A percentile compares a stretch with the other conserved stretches of the same genome.
phyloP scores from a whole-genome alignment of 2,329 filamentous ascomycete genomes.

The Tolypocladium tundrense region DNA sequence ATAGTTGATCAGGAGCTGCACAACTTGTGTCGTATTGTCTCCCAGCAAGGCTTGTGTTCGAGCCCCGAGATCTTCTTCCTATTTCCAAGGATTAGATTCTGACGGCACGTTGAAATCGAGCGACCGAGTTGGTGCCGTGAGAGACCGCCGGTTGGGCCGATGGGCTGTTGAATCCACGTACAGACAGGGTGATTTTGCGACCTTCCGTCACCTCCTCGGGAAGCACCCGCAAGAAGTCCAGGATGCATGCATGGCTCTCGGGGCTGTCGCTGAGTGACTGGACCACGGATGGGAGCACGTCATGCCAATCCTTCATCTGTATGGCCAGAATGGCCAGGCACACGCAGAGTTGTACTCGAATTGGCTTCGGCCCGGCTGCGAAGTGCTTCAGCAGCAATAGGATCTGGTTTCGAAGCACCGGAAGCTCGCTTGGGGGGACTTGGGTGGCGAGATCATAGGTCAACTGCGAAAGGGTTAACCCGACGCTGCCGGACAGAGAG shows the following conservation, averaged over 20 bases:
- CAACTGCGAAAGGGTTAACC: conserved; percentile 49
- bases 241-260: conserved; percentile 72
- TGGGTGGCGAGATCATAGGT: conserved; percentile 87
- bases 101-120: conserved; percentile 22
- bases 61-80: conserved; percentile 89
- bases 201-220: conserved; percentile 98
- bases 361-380: conserved; percentile 70
- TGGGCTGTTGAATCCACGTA: conserved; percentile 62
- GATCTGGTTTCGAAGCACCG: conserved; percentile 73
- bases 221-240: conserved; percentile 93
- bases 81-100: conserved; percentile 34
- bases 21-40: conserved; percentile 81
- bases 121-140: conserved; percentile 23
- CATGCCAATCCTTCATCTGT: conserved; percentile 92
- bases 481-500: not conserved
- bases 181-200: conserved; percentile 97
- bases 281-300: conserved; percentile 77
- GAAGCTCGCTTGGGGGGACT: conserved; percentile 64
- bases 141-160: conserved; percentile 26
- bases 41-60: conserved; percentile 84
- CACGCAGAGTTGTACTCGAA: conserved; percentile 86
- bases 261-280: conserved; percentile 65
- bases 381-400: conserved; percentile 73
- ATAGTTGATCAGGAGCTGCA: conserved; percentile 81
- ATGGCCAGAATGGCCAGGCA: conserved; percentile 91